A percentile compares a stretch with the other conserved stretches of the same genome.
Conservation (phyloP, 371 early-diverging fungal species). For the Catenaria anguillulae region DNA sequence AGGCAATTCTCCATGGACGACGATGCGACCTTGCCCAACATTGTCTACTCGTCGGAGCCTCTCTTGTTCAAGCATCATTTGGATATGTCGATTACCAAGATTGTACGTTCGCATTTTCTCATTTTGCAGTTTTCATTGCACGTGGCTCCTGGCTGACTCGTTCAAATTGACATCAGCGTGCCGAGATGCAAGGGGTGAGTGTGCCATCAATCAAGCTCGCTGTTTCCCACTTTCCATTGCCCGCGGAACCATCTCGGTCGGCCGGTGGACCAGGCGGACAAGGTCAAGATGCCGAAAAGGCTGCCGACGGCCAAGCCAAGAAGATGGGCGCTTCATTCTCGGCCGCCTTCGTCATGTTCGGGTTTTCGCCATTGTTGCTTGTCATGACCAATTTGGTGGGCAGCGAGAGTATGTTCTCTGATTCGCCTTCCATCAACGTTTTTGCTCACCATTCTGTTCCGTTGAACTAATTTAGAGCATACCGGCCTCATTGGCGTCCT, state of each 20-base stretch:
- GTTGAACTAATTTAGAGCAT: not conserved
- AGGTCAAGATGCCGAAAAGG: no score
- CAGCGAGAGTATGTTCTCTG: not conserved
- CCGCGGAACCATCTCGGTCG: not conserved
- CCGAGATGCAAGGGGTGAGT: not conserved
- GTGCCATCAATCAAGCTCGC: not conserved
- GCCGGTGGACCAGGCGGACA: not conserved
- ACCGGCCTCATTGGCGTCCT: not conserved
- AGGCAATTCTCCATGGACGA: not conserved
- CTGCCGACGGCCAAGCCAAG: not conserved
- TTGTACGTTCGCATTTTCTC: not conserved
- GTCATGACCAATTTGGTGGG: not conserved
- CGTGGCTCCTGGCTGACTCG: no score
- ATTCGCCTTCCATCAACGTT: not conserved
- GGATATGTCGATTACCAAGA: not conserved
- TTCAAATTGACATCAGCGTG: no score
- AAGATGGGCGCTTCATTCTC: not conserved
- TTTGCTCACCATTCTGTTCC: not conserved
- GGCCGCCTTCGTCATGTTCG: not conserved
- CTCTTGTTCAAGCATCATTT: not conserved
- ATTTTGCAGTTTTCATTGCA: no score
- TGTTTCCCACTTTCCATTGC: not conserved
- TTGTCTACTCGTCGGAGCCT: not conserved
- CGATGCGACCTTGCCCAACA: not conserved
- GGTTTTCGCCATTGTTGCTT: not conserved